Conservation (phyloP, 768 basidiomycete species). For the Lactarius evosmus region DNA sequence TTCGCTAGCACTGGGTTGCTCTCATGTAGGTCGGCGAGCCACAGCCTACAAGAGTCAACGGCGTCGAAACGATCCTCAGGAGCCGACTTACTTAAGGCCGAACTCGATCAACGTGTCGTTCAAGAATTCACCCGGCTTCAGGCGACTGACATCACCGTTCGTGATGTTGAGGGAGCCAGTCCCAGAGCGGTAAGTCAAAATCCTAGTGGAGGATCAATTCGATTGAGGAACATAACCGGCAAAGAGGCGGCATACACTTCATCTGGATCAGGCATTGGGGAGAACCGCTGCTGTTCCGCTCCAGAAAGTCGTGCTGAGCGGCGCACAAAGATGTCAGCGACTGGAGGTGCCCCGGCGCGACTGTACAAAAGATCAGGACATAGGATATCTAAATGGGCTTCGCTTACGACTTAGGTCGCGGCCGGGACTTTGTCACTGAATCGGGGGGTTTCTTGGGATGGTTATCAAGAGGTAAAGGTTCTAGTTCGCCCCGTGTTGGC, state of each 20-base stretch:
- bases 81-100: conserved; percentile 72
- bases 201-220: conserved; percentile 41
- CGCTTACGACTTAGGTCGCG: conserved; percentile 12
- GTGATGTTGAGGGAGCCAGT: conserved; percentile 81
- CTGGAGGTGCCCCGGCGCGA: not conserved
- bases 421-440: conserved; percentile 3
- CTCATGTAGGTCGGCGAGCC: conserved; percentile 57
- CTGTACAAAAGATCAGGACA: conserved; percentile 3
- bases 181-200: conserved; percentile 70
- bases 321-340: conserved; percentile 11
- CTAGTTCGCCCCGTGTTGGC: not conserved
- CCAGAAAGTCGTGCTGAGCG: conserved; percentile 26
- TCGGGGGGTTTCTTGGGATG: conserved; percentile 4
- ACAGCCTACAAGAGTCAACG: conserved; percentile 47
- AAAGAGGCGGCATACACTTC: conserved; percentile 20
- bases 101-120: conserved; percentile 98
- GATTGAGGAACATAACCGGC: not conserved
- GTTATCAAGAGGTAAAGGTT: not conserved
- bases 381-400: not conserved
- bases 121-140: conserved; percentile 79
- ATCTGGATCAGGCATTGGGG: conserved; percentile 24
- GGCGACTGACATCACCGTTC: conserved; percentile 67
- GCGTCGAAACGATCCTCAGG: conserved; percentile 1
- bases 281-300: conserved; percentile 5
- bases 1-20: conserved; percentile 59